phyloP scores from a whole-genome alignment of 805 yeast species.

The Tetrapisispora phaffii region DNA sequence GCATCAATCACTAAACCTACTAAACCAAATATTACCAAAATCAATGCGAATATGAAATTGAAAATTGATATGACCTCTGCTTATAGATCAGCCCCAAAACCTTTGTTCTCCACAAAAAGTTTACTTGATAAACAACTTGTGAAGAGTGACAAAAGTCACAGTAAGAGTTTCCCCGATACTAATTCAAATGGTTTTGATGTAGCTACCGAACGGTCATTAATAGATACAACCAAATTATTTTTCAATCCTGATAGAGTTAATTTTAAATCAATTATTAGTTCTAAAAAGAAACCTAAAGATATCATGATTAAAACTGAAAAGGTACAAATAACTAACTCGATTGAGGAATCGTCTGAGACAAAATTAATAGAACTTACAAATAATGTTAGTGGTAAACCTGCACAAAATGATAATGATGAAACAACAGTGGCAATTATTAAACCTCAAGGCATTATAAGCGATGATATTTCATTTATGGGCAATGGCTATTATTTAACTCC shows the following conservation, averaged over 20 bases:
- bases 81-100: conserved; percentile 56
- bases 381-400: background rate
- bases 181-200: background rate
- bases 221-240: conserved; percentile 8
- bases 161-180: background rate
- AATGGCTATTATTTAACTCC: conserved; percentile 87
- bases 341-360: background rate
- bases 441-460: conserved; percentile 22
- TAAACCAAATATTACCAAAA: conserved; percentile 41
- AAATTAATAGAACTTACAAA: background rate
- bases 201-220: conserved; percentile 6
- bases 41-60: conserved; percentile 41
- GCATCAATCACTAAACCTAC: conserved; percentile 30
- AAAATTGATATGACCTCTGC: conserved; percentile 51
- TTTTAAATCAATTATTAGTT: conserved; percentile 21
- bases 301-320: background rate
- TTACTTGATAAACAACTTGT: background rate
- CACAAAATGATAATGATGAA: background rate
- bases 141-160: background rate
- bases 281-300: conserved; percentile 10
- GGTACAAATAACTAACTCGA: background rate
- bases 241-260: conserved; percentile 27
- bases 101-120: conserved; percentile 33
- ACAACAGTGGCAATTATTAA: background rate
- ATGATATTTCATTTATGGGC: conserved; percentile 42